Base-by-base conservation (phyloP, 176 grass and related monocot species). In the Eragrostis nindensis region DNA sequence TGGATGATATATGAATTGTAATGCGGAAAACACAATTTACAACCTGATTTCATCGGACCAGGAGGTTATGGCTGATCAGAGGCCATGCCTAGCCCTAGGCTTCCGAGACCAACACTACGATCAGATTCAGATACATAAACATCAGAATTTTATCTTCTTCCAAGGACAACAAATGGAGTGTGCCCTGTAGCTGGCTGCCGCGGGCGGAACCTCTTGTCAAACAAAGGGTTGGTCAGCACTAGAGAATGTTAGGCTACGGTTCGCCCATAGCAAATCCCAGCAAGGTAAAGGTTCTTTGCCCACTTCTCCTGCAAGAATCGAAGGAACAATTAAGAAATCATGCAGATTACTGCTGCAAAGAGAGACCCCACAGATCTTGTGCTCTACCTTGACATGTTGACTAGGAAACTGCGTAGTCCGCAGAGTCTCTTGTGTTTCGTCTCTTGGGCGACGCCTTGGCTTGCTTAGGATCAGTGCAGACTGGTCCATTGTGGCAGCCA, bases 211-310 rank as follows among this genome's bases (percentile, higher is more conserved):
- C 62, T 36, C 70, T 71, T 66, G 69, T 64, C 54, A 70, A 63
- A 63, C 24, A 77, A 45, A 60, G 65, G 60, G 27, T 47, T 18
- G 76, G 71, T 69, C 78, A 75, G 63, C 42, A 81, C 27, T 32
- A 17, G 53, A 72, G 25, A 1, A 42, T 67, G 84, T 80, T 85
- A 96, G 5, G 90, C 91, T 62, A 92, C 93, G 12, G 93, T 96
- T 19, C 93, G 87, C 47, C 93, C 93, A n/a, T 90, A 96, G 85
- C 93, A 96, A 11, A 96, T 87, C 19, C 90, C 85, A 45, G 93
- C 90, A 57, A 96, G 90, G 50, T 96, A 96, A 14, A 96, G 90
- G 76, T 96, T 96, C 79, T 96, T 96, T 41, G 87, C 68, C 90
- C 80, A 91, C 76, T 92, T 82, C 56, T 92, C 84, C 90, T 92